Conservation (phyloP, 2,329 filamentous ascomycete species). For the Penicillium glabrum region DNA sequence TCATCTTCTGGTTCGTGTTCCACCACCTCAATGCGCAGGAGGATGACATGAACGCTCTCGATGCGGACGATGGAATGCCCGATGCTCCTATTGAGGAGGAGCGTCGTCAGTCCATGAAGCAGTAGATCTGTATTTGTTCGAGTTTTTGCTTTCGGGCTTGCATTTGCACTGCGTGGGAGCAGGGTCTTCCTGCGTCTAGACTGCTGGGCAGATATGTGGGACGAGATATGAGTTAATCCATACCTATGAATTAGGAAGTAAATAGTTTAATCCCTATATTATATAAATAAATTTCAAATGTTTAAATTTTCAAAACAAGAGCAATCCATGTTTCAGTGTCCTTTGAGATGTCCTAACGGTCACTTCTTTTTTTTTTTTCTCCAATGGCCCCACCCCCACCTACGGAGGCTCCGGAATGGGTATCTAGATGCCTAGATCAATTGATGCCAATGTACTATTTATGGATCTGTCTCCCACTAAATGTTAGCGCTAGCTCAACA, state of each 20-base stretch:
- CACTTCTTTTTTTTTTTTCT: too few relatives aligned
- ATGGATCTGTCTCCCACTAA: not conserved
- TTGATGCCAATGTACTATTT: not conserved
- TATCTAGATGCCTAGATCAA: not conserved
- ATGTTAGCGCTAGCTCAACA: not conserved
- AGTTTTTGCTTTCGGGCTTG: not conserved
- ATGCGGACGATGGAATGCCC: conserved; percentile 33
- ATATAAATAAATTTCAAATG: not conserved
- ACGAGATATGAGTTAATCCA: conserved; percentile 14
- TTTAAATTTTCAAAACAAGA: not conserved
- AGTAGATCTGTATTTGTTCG: conserved; percentile 7
- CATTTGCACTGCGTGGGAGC: conserved; percentile 6
- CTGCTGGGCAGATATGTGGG: conserved; percentile 22
- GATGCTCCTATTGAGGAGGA: conserved; percentile 16
- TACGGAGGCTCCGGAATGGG: not conserved
- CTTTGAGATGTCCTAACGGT: too few relatives aligned
- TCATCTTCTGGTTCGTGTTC: conserved; percentile 56
- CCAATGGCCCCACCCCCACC: not conserved
- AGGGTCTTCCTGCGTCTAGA: conserved; percentile 11
- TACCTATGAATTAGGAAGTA: not conserved
- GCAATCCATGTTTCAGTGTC: not conserved
- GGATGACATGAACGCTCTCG: conserved; percentile 52
- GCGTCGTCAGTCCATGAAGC: conserved; percentile 12
- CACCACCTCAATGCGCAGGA: conserved; percentile 50
- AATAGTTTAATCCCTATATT: conserved; percentile 9